Evolutionary conservation across 1,284 basidiomycete genomes (phyloP).

Genomic region (Trichosporon ovoides): DNA sequence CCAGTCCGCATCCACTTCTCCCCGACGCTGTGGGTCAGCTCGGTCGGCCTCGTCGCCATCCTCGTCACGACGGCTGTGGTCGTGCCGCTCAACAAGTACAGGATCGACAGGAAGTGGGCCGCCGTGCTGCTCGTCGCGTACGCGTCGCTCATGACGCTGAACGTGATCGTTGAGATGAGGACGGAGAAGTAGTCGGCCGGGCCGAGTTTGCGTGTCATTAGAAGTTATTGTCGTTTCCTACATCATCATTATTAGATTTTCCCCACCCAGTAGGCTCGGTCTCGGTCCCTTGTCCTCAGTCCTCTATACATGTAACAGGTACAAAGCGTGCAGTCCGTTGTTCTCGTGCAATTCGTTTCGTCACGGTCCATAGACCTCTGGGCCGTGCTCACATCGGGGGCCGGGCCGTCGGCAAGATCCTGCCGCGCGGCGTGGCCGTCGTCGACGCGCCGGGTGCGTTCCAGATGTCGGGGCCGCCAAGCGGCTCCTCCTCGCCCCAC

Average conservation of each 20-base stretch:
- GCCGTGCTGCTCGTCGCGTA: constrained; percentile 71
- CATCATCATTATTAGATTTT: too few species aligned
- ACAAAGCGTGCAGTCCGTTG: too few species aligned
- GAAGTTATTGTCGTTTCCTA: too few species aligned
- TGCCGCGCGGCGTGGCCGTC: constrained; percentile 28
- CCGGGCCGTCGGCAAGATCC: constrained; percentile 38
- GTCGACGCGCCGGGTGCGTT: background rate
- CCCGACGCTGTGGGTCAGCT: constrained; percentile 75
- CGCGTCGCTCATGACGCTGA: constrained; percentile 63
- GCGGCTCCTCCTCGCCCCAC: constrained; percentile 14
- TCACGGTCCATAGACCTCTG: too few species aligned
- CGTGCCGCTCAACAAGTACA: constrained; percentile 78
- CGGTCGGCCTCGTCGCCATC: constrained; percentile 68
- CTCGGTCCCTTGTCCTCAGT: too few species aligned
- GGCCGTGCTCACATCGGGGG: constrained; percentile 39
- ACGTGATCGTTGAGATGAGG: constrained; percentile 65
- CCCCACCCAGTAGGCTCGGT: too few species aligned
- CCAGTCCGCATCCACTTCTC: constrained; percentile 70
- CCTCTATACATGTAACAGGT: too few species aligned
- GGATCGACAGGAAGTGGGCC: constrained; percentile 74
- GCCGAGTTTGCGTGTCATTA: too few species aligned
- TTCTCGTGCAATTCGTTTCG: too few species aligned
- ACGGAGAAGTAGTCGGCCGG: constrained; percentile 20
- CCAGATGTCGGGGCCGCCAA: background rate
- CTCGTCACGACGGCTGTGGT: constrained; percentile 71